A percentile compares a stretch with the other conserved stretches of the same genome.
Conservation (phyloP, 345 rosid species). For the Barbarea vulgaris region DNA sequence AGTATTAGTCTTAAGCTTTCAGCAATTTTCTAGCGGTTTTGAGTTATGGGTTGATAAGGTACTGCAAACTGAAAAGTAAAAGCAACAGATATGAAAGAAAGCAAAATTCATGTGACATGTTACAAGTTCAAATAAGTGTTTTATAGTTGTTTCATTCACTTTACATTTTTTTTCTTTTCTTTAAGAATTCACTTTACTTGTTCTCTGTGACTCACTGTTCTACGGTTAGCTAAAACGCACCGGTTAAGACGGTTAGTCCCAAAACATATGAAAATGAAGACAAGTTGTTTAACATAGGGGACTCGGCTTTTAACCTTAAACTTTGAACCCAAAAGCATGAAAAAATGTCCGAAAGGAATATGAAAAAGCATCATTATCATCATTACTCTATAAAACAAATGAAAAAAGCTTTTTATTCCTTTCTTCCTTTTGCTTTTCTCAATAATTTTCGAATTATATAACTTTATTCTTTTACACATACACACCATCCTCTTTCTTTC, state of each 20-base stretch:
- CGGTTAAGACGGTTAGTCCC: conserved; percentile 15
- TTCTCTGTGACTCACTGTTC: not conserved
- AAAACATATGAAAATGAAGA: not conserved
- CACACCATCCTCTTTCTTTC: not conserved
- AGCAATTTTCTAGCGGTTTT: not conserved
- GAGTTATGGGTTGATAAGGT: not conserved
- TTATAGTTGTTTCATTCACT: conserved; percentile 3
- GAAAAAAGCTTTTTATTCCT: conserved; percentile 22
- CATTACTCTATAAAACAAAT: conserved; percentile 21
- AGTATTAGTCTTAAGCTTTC: not conserved
- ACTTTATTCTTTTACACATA: conserved; percentile 6
- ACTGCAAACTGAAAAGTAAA: not conserved
- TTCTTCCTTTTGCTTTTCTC: conserved; percentile 42
- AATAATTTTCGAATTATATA: conserved; percentile 35
- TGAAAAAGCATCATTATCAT: conserved; percentile 19
- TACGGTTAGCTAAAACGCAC: conserved; percentile 8
- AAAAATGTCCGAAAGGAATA: conserved; percentile 39
- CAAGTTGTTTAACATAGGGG: conserved; percentile 41
- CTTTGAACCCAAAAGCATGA: conserved; percentile 46
- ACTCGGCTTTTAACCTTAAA: conserved; percentile 38
- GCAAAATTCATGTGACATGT: not conserved
- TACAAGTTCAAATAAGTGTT: not conserved
- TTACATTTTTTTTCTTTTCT: not conserved
- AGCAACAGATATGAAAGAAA: conserved; percentile 4
- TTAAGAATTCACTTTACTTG: not conserved